Conservation (phyloP, 345 rosid species). For the Eucalyptus erythrocorys region DNA sequence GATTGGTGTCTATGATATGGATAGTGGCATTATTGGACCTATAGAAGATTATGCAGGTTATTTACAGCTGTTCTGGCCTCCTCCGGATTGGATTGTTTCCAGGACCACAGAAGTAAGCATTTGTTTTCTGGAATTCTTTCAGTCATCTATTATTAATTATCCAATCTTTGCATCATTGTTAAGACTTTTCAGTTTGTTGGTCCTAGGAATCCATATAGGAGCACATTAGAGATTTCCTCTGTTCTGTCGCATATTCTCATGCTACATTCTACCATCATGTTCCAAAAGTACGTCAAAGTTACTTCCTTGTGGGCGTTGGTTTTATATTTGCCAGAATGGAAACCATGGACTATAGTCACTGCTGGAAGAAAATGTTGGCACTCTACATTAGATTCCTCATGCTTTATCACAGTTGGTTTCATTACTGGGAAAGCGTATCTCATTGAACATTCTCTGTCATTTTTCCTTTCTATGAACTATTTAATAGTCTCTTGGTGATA, state of each 20-base stretch:
- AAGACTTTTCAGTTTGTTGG: not conserved
- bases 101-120: conserved; percentile 34
- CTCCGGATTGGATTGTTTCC: conserved; percentile 32
- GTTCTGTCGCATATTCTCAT: not conserved
- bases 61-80: too few species aligned
- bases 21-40: too few species aligned
- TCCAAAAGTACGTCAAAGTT: not conserved
- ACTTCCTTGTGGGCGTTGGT: not conserved
- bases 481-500: too few species aligned
- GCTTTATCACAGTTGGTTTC: too few species aligned
- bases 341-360: not conserved
- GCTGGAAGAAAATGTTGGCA: too few species aligned
- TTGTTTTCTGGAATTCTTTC: not conserved
- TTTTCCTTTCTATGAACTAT: too few species aligned
- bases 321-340: not conserved
- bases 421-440: too few species aligned
- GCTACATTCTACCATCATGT: not conserved
- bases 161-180: not conserved
- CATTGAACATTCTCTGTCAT: too few species aligned
- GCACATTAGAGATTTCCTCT: not conserved
- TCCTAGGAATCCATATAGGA: not conserved
- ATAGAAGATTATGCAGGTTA: too few species aligned
- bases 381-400: too few species aligned
- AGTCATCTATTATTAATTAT: not conserved
- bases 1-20: too few species aligned